Base-by-base conservation (phyloP, 768 basidiomycete genomes). In the Podaxis sp. region DNA sequence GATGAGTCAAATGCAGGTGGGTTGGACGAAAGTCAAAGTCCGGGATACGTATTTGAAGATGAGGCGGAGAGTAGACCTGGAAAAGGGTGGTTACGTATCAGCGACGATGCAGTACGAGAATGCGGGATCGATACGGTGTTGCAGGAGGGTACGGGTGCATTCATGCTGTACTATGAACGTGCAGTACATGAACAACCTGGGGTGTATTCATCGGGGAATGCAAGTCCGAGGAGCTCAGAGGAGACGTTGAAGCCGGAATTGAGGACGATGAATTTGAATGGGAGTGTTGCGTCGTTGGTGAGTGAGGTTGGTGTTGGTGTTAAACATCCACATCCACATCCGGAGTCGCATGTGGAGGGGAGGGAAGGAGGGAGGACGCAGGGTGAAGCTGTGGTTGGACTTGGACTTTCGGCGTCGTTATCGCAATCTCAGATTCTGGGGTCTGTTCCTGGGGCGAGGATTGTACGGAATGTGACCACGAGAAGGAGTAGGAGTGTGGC, bases 141-240 rank as follows among this genome's bases (percentile, higher is more conserved):
- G 56, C 75, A 79, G 69, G 90, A 90, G 79, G 89, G 88, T 55
- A 77, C 82, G 18, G 76, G 75, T n/a, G 91, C 85, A 63, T 96
- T 98, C 72, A 92, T 99, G 91, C 80, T 98, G 40, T 98, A 93
- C 69, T 99, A 98, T 67, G 96, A 99, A 77, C 82, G 86, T 32
- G 79, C 75, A 37, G 70, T 76, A 35, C 66, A 72, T 28, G 69
- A 73, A 5, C 59, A 59, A 16, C 65, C 68, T 1, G 70, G 71
- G 2, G 62, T 71, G 23, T 74, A 74, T 50, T 52, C 40, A 36
- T 61, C 59, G 13, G 63, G 58, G 11, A 62, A 62, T 37, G 61
- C 63, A 53, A 64, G 63, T 25, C 53, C 64, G 35, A 57, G 59
- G 50, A 82, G 79, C 63, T 87, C 86, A 55, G 85, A 87, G 74